Evolutionary conservation across 371 early-diverging fungal genomes (phyloP).

Genomic region (Catenaria anguillulae): DNA sequence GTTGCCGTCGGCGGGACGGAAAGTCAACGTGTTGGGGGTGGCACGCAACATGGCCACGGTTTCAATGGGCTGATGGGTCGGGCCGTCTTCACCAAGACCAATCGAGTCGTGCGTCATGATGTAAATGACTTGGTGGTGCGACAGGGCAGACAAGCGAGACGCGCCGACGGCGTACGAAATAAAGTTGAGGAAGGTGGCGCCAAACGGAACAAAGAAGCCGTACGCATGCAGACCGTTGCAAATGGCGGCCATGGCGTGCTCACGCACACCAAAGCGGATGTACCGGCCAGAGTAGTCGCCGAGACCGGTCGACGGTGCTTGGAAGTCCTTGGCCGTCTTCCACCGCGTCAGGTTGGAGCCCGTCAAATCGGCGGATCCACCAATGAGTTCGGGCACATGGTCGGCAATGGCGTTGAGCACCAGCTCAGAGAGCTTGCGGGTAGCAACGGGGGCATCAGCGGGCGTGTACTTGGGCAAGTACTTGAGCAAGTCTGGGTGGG

Average conservation of each 20-base stretch:
- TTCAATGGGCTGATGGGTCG: conserved; percentile 99
- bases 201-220: conserved; percentile 78
- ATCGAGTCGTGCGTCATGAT: conserved; percentile 99
- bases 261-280: conserved; percentile 95
- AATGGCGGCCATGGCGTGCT: conserved; percentile 96
- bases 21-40: conserved; percentile 73
- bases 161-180: conserved; percentile 74
- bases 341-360: conserved; percentile 93
- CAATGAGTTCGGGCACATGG: conserved; percentile 67
- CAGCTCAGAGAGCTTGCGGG: conserved; percentile 73
- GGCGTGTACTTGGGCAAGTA: conserved; percentile 65
- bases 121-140: conserved; percentile 77
- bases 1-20: conserved; percentile 95
- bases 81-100: conserved; percentile 97
- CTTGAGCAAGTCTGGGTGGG: conserved; percentile 58
- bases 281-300: conserved; percentile 81
- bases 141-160: conserved; percentile 81
- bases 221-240: conserved; percentile 92
- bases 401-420: conserved; percentile 71
- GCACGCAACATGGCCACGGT: conserved; percentile 89
- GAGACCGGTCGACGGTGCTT: conserved; percentile 44
- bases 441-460: conserved; percentile 67
- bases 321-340: conserved; percentile 89
- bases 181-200: conserved; percentile 96
- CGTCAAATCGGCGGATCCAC: conserved; percentile 99